Evolutionary conservation across 192 early-diverging fungal species (phyloP), one percentile per base, ranked within the genome.

Genomic region (Haplosporangium gracile): DNA sequence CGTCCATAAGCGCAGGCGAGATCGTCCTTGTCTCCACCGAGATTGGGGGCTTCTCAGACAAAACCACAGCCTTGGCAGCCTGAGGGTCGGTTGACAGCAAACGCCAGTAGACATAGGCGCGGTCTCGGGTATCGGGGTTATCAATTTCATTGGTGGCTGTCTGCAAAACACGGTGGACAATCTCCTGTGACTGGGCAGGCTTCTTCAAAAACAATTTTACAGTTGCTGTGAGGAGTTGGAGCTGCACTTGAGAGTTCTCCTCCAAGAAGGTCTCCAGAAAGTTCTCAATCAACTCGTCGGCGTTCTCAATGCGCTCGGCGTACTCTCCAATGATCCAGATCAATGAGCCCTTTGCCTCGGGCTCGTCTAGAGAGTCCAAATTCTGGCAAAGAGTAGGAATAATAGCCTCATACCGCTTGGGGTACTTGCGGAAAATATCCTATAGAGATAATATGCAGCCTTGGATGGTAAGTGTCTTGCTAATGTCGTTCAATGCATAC

Each of bases 311-410:
- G 45, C 93, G 88, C 80, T 98, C 95, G 16, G 97, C 94, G 85
- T 99, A 98, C 85, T 99, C 97, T 75, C 98, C 98, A 88, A 99
- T 89, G 74, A 97, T 97, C 98, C 98, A 99, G 82, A 97, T 94
- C 77, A 98, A 81, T 7, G 96, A 94, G 11, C 95, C 97, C 45
- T 95, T 95, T 13, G 98, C 97, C 42, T 97, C 96, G 5, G 97
- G 95, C 86, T 98, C 97, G 85, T 97, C 94, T 51, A 98, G 87
- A 15, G 90, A 91, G 74, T 99, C 98, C 16, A 97, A 85, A 80
- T 97, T 95, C 76, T 98, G 94, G 91, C 98, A 98, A 36, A 99
- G 89, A 0, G 94, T 93, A 16, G 94, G 91, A 57, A 97, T 95
- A 24, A 97, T 95, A 38, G 92, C 94, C 70, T 96, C 96, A 82